Conservation (phyloP, 352 stramenopile genomes). For the Phytophthora colocasiae region DNA sequence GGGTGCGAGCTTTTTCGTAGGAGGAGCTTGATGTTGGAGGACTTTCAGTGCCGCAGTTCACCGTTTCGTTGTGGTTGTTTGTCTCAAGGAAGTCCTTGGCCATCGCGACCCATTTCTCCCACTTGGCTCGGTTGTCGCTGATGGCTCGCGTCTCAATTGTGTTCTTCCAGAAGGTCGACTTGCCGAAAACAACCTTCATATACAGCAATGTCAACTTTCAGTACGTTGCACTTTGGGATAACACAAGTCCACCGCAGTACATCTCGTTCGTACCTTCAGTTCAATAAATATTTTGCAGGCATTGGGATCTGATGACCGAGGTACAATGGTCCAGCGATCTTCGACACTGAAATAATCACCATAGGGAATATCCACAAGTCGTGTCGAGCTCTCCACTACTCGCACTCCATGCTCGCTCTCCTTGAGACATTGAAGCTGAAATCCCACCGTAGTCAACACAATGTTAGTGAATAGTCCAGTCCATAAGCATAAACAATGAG, state of each 20-base stretch:
- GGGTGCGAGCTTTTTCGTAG: constrained; percentile 23
- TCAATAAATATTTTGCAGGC: constrained; percentile 79
- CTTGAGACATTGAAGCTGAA: constrained; percentile 74
- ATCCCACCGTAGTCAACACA: neutral
- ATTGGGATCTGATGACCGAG: constrained; percentile 43
- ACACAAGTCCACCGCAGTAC: neutral
- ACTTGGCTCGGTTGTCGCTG: constrained; percentile 79
- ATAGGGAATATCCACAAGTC: constrained; percentile 86
- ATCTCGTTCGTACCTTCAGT: constrained; percentile 50
- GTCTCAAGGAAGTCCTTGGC: constrained; percentile 60
- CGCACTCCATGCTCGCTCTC: constrained; percentile 43
- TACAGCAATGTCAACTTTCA: constrained; percentile 2
- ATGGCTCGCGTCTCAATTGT: constrained; percentile 80
- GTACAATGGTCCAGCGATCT: constrained; percentile 81
- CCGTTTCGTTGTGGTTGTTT: constrained; percentile 13
- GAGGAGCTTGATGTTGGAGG: constrained; percentile 27
- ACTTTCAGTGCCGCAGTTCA: constrained; percentile 15
- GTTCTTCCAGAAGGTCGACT: constrained; percentile 88
- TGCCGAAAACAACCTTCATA: constrained; percentile 73
- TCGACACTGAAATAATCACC: constrained; percentile 90
- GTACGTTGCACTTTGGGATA: neutral
- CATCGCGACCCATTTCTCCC: constrained; percentile 69
- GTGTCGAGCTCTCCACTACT: constrained; percentile 80
- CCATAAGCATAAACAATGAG: neutral
- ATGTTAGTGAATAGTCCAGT: constrained; percentile 13